Evolutionary conservation across 257 asterid species (phyloP), one percentile per base, ranked within the genome.

Genomic region (Voacanga thouarsii): DNA sequence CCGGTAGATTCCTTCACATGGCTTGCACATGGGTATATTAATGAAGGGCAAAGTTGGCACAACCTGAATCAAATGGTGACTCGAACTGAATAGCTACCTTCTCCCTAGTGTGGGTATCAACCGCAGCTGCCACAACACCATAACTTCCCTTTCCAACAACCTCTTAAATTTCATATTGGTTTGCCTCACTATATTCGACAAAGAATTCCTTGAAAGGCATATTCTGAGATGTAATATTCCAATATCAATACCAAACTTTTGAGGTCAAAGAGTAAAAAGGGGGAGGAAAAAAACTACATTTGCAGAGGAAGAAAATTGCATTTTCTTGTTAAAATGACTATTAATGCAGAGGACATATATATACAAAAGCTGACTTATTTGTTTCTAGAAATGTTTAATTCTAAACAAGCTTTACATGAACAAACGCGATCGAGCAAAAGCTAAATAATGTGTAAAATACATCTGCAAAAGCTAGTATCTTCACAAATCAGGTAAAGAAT

Each of bases 61-160:
- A n/a, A n/a, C n/a, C n/a, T n/a, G n/a, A n/a, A n/a, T n/a, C n/a
- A n/a, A n/a, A n/a, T n/a, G n/a, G n/a, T n/a, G n/a, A n/a, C n/a
- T n/a, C n/a, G n/a, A n/a, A n/a, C n/a, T n/a, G n/a, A 78, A 93
- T 93, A 28, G 99, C 98, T 30, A 95, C 98, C 86, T 89, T 95
- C 81, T 93, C 93, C 83, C 99, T 98, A 6, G 98, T 93, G 86
- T 92, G 98, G 44, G 97, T 92, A 82, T 95, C 98, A 76, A 93
- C 89, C 68, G 99, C 99, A 79, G 99, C 91, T 53, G 98, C 98
- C 75, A 95, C 99, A 33, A 93, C 96, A 39, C 99, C 99, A 77
- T 93, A 95, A 68, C 97, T 95, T 80, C 99, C 99, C 90, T 92
- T 95, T 66, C 99, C 99, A 78, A 95, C 94, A 72, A 95, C 99